Conservation (phyloP, 768 basidiomycete genomes). For the Boletus fagicola region DNA sequence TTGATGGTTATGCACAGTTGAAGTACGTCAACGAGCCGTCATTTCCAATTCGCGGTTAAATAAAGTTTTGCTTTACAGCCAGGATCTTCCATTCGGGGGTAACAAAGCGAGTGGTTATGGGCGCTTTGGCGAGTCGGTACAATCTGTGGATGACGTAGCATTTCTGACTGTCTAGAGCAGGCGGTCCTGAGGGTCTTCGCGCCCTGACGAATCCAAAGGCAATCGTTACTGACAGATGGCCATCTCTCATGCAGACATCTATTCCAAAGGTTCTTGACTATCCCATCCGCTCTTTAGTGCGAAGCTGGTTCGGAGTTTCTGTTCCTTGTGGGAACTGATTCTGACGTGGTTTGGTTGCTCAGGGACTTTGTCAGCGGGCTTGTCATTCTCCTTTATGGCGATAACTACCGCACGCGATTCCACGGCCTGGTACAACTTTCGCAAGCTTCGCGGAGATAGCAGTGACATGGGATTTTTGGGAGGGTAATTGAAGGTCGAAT, state of each 20-base stretch:
- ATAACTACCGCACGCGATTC: constrained; percentile 45
- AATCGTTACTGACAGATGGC: constrained; percentile 83
- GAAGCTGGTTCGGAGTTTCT: constrained; percentile 63
- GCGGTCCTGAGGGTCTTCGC: constrained; percentile 91
- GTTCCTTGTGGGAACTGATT: not conserved
- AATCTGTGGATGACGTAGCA: not conserved
- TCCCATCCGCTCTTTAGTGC: constrained; percentile 68
- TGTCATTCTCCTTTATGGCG: constrained; percentile 47
- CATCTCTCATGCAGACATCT: constrained; percentile 73
- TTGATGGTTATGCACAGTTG: constrained; percentile 42
- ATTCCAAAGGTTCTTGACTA: constrained; percentile 89
- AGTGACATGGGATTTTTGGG: not conserved
- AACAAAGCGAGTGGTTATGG: constrained; percentile 90
- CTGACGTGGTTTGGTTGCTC: constrained; percentile 3
- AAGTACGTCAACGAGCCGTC: constrained; percentile 48
- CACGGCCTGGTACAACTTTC: constrained; percentile 39
- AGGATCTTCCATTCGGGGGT: constrained; percentile 95
- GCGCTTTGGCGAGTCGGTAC: constrained; percentile 66
- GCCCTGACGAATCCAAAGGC: constrained; percentile 86
- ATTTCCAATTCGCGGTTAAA: constrained; percentile 4
- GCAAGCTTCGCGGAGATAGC: constrained; percentile 36
- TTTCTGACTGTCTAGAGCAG: constrained; percentile 37
- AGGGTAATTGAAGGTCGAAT: not conserved
- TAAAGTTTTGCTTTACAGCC: constrained; percentile 40
- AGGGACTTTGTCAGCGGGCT: constrained; percentile 55